phyloP scores from a whole-genome alignment of 1,139 yeast genomes.

The Meyerozyma carpophila region DNA sequence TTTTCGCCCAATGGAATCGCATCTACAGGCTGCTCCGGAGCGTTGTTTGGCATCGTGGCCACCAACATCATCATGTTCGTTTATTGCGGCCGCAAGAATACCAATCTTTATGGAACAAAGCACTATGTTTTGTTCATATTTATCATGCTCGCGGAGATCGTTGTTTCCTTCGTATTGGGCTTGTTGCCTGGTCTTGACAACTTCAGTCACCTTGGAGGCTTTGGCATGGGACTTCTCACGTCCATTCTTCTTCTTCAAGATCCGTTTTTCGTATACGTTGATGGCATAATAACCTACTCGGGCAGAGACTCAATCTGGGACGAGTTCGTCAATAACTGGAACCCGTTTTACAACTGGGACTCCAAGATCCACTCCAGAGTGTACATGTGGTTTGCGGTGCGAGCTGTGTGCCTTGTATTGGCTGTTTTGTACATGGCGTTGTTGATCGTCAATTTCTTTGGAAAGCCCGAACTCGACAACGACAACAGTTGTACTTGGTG shows the following conservation, averaged over 20 bases:
- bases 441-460: constrained; percentile 45
- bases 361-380: constrained; percentile 32
- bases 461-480: constrained; percentile 15
- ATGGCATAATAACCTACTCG: constrained; percentile 38
- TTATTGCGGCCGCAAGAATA: constrained; percentile 47
- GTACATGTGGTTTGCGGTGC: constrained; percentile 46
- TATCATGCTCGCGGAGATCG: constrained; percentile 51
- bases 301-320: constrained; percentile 31
- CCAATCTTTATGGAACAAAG: constrained; percentile 39
- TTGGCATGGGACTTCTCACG: constrained; percentile 53
- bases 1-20: constrained; percentile 68
- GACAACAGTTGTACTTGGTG: constrained; percentile 56
- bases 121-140: constrained; percentile 40
- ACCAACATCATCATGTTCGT: constrained; percentile 54
- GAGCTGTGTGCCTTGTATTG: constrained; percentile 43
- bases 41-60: constrained; percentile 67
- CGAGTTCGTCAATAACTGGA: constrained; percentile 42
- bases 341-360: constrained; percentile 29
- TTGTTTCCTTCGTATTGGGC: constrained; percentile 61
- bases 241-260: constrained; percentile 54
- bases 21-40: constrained; percentile 73
- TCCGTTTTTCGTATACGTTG: constrained; percentile 46
- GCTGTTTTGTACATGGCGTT: constrained; percentile 48
- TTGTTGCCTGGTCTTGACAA: constrained; percentile 72
- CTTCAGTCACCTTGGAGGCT: constrained; percentile 75